Conservation (phyloP, 2,329 filamentous ascomycete species). For the Xylaria sp. region DNA sequence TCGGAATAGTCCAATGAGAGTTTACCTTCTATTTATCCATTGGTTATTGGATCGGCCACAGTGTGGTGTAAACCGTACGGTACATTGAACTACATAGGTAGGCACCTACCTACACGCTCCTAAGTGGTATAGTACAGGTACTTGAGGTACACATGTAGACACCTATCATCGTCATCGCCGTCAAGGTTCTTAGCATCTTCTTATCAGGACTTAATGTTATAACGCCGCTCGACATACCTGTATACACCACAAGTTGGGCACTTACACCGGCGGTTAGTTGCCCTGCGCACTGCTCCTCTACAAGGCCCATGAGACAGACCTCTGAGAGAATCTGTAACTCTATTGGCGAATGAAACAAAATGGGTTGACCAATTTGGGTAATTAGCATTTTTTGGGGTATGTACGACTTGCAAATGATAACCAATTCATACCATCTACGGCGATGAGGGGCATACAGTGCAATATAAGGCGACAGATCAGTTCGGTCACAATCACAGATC, state of each 20-base stretch:
- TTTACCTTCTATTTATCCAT: background rate
- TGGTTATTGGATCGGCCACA: no score
- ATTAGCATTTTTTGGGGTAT: background rate
- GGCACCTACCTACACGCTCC: no score
- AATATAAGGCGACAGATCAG: slow-evolving; percentile 51
- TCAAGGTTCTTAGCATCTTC: no score
- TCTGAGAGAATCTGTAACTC: background rate
- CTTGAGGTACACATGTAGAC: no score
- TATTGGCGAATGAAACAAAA: background rate
- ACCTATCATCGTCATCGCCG: no score
- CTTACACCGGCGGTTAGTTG: background rate
- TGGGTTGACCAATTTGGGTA: background rate
- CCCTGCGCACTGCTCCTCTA: background rate
- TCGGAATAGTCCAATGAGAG: background rate
- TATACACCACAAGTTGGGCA: background rate
- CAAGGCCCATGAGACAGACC: no score
- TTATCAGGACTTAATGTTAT: no score
- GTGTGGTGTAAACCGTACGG: no score
- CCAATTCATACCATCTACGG: background rate
- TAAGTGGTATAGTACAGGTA: no score
- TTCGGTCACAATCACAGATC: slow-evolving; percentile 73
- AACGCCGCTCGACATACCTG: background rate
- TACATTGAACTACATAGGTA: background rate
- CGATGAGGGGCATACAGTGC: slow-evolving; percentile 4
- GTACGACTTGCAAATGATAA: background rate